phyloP scores from a whole-genome alignment of 345 rosid species.

The Eucalyptus urophylla region DNA sequence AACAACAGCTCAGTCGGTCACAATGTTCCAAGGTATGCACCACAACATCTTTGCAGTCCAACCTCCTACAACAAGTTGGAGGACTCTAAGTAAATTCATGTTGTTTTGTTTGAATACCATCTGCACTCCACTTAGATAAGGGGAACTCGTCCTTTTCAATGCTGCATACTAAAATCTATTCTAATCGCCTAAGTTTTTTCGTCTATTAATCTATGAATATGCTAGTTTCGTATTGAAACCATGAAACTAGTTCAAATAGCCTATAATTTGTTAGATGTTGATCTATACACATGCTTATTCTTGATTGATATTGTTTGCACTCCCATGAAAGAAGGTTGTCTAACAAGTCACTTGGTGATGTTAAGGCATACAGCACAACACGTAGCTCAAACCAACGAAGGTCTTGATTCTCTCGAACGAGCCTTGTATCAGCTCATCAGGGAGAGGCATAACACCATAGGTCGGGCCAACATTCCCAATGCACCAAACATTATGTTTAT shows the following conservation, averaged over 20 bases:
- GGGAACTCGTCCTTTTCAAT: not conserved
- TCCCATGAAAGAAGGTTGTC: not conserved
- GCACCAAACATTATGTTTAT: not conserved
- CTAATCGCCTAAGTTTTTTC: rapidly evolving
- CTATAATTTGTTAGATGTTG: rapidly evolving
- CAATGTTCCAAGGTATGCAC: rapidly evolving
- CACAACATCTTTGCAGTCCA: rapidly evolving
- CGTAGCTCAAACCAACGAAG: not conserved
- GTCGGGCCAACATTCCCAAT: rapidly evolving
- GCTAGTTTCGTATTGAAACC: rapidly evolving
- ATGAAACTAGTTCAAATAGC: too few relatives aligned
- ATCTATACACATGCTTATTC: rapidly evolving
- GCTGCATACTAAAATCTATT: rapidly evolving
- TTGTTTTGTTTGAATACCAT: not conserved
- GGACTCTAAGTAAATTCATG: not conserved
- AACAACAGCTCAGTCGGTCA: not conserved
- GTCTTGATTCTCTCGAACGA: not conserved
- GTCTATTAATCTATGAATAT: too few relatives aligned
- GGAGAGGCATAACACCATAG: not conserved
- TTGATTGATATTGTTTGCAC: not conserved
- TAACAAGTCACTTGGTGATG: rapidly evolving
- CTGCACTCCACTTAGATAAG: rapidly evolving
- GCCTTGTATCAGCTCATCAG: rapidly evolving
- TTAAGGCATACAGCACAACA: rapidly evolving
- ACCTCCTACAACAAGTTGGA: not conserved